Evolutionary conservation across 108 stramenopile species (phyloP), one percentile per base, ranked within the genome.

Genomic region (Nitzschia palea): DNA sequence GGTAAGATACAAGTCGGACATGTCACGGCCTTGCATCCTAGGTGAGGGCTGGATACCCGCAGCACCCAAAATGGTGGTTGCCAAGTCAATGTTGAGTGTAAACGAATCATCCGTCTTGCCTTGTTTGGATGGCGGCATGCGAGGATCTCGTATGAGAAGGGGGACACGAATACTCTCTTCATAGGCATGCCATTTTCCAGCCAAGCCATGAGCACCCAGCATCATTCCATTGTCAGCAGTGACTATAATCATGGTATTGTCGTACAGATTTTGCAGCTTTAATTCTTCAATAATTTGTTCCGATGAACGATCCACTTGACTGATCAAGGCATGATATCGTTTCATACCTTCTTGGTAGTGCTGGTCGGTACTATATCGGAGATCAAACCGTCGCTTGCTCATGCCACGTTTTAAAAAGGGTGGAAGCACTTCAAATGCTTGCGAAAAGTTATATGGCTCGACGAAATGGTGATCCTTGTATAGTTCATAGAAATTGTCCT

Each of bases 121-220:
- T 28, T 57, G 37, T 37, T 74, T 77, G 25, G 75, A 54, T 34
- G 43, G 34, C 15, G 78, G 69, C 83, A 89, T 84, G 25, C 88
- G 80, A 27, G 88, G 88, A 71, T 89, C 88, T 35, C 68, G 65
- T 1, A 89, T 84, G 28, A 89, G 80, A 4, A 89, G 70, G 26
- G 88, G 88, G 34, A 85, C 84, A 20, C 85, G 78, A 53, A 89
- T 86, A 29, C 80, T 81, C 64, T 89, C 85, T 64, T 89, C 80
- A 51, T 45, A 74, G 8, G 88, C 72, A 73, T 84, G 84, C 88
- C 88, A 89, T 57, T 89, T 89, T 10, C 79, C 88, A 40, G 85
- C 88, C 40, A 89, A 56, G 8, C 88, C 88, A 55, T 89, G 87
- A 18, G 31, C 23, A 15, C 77, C 82, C 52, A 80, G 81, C 59